These are phyloP conservation scores for Hypoxylon rickii DNA, from an alignment of 495 filamentous ascomycete species.

Conservation along the genomic window DNA sequence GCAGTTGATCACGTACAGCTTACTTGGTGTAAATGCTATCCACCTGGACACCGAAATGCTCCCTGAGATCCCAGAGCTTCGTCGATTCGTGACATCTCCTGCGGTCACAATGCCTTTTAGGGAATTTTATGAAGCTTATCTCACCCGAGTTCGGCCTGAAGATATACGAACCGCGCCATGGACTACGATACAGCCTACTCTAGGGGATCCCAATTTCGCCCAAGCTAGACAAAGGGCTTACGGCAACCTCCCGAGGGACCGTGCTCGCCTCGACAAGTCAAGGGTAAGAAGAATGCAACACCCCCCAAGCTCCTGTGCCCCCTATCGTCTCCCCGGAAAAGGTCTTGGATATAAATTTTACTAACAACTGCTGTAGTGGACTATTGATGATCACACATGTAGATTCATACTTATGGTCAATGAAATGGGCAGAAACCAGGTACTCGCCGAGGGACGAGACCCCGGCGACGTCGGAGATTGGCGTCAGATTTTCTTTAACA, in stretches of 20 bases:
- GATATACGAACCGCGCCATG: neutral
- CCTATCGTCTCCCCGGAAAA: too few species aligned
- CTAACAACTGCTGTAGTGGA: constrained; percentile 3
- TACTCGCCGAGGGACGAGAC: neutral
- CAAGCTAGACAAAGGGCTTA: neutral
- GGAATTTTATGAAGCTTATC: neutral
- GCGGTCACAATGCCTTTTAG: neutral
- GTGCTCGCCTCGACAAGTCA: neutral
- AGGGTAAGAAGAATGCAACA: neutral
- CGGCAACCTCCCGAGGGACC: neutral
- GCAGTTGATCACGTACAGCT: neutral
- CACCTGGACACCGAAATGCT: too few species aligned
- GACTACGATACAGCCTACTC: constrained; percentile 7
- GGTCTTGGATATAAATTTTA: too few species aligned
- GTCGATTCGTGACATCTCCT: constrained; percentile 1
- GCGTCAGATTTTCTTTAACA: neutral
- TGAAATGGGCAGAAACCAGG: neutral
- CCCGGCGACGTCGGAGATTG: neutral
- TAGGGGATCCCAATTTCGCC: neutral
- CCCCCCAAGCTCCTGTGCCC: too few species aligned
- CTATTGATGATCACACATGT: constrained; percentile 8
- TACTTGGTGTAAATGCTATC: neutral
- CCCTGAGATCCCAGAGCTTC: neutral
- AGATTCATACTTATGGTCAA: constrained; percentile 15
- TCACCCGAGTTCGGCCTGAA: neutral